These are phyloP conservation scores for Phytophthora capsici DNA, from an alignment of 352 stramenopile genomes.

Conservation along the genomic window DNA sequence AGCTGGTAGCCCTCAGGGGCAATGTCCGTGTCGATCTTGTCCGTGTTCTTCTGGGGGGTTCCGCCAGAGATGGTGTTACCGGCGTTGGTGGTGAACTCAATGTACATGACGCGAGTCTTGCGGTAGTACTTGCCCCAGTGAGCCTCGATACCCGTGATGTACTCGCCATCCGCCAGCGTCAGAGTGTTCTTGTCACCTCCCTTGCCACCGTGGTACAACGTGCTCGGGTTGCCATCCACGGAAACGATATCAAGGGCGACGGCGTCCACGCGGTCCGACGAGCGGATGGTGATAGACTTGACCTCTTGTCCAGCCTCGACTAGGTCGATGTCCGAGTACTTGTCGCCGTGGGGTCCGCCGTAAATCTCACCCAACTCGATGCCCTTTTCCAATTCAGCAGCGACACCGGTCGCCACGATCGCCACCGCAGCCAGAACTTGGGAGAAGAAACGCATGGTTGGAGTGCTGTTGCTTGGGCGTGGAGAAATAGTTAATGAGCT, in stretches of 20 bases:
- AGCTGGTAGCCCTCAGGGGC: conserved; percentile 5
- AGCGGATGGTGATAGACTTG: conserved; percentile 5
- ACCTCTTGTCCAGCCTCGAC: conserved; percentile 2
- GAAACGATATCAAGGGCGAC: conserved; percentile 1
- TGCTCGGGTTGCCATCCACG: not conserved
- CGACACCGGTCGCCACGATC: not conserved
- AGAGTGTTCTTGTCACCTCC: not conserved
- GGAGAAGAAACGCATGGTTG: not conserved
- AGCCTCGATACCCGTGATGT: conserved; percentile 11
- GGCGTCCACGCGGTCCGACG: conserved; percentile 10
- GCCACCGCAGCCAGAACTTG: not conserved
- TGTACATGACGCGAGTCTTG: conserved; percentile 18
- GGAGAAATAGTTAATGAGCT: not conserved
- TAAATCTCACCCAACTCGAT: conserved; percentile 6
- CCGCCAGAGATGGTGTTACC: conserved; percentile 3
- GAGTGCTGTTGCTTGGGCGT: not conserved
- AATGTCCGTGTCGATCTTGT: not conserved
- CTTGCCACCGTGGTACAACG: conserved; percentile 5
- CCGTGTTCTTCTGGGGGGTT: not conserved
- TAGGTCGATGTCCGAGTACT: not conserved
- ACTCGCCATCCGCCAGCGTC: not conserved
- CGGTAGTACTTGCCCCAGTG: conserved; percentile 10
- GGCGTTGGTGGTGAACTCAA: conserved; percentile 13
- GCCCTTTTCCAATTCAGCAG: not conserved
- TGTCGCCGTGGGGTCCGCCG: conserved; percentile 12